A percentile compares a stretch with the other conserved stretches of the same genome.
phyloP scores from a whole-genome alignment of 2,329 filamentous ascomycete species.

The Paecilomyces fulvus region DNA sequence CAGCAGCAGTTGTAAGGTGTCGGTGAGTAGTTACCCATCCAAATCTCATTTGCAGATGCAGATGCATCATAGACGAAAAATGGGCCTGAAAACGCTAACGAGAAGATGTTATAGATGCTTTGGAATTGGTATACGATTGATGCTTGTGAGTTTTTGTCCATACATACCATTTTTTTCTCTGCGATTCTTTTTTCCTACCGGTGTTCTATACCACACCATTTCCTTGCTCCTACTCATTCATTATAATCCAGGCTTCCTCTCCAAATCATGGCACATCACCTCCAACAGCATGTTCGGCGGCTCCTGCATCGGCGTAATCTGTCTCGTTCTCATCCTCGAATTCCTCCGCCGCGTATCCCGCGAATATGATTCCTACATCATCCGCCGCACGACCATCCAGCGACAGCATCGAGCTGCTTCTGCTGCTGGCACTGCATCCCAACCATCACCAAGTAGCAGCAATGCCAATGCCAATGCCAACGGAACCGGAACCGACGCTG shows the following conservation, averaged over 20 bases:
- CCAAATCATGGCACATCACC: conserved; percentile 60
- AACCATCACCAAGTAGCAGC: neutral
- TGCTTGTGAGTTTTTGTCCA: conserved; percentile 35
- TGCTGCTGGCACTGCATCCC: neutral
- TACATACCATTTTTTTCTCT: neutral
- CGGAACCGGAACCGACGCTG: neutral
- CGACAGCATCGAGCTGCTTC: conserved; percentile 6
- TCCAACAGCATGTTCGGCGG: conserved; percentile 66
- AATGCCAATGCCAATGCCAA: neutral
- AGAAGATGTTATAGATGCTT: conserved; percentile 51
- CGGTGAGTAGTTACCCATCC: conserved; percentile 12
- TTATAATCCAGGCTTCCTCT: conserved; percentile 52
- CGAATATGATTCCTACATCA: conserved; percentile 63
- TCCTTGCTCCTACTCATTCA: neutral
- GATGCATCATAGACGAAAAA: neutral
- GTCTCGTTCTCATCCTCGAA: conserved; percentile 67
- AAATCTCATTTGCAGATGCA: neutral
- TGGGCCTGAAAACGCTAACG: conserved; percentile 1
- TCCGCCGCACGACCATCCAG: conserved; percentile 41
- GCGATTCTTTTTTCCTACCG: neutral
- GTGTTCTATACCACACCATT: neutral
- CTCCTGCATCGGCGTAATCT: conserved; percentile 67
- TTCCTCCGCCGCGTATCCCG: conserved; percentile 60
- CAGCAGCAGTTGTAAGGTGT: conserved; percentile 19
- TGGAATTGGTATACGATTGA: conserved; percentile 73